A percentile compares a stretch with the other conserved stretches of the same genome.
phyloP scores from a whole-genome alignment of 164 flowering plant species.

The Macadamia integrifolia region DNA sequence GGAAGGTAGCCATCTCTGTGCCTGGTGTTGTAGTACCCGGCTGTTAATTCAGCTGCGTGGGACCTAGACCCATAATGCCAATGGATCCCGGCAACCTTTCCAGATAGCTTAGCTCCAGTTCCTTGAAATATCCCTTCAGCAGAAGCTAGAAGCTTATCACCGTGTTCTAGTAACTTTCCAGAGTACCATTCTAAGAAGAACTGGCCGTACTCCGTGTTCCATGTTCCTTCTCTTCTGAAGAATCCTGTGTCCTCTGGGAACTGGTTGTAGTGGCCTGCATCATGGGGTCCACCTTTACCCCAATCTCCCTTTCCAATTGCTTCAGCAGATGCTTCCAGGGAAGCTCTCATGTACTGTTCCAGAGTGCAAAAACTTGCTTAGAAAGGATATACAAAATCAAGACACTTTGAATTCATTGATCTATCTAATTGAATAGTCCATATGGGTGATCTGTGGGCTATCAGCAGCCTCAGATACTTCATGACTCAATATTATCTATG shows the following conservation, averaged over 20 bases:
- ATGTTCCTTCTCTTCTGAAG: slow-evolving; percentile 75
- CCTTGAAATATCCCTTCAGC: slow-evolving; percentile 66
- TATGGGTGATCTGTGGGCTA: too few species aligned
- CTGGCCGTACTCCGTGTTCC: slow-evolving; percentile 77
- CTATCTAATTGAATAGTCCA: too few species aligned
- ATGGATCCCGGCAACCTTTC: slow-evolving; percentile 88
- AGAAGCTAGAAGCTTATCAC: slow-evolving; percentile 55
- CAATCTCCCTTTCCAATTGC: slow-evolving; percentile 53
- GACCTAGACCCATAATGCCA: slow-evolving; percentile 87
- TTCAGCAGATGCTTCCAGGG: slow-evolving; percentile 70
- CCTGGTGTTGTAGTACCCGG: slow-evolving; percentile 88
- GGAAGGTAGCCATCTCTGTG: slow-evolving; percentile 70
- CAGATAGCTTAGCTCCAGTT: slow-evolving; percentile 74
- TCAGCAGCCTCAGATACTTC: too few species aligned
- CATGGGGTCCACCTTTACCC: slow-evolving; percentile 82
- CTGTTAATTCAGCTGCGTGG: slow-evolving; percentile 89
- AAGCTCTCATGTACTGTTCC: slow-evolving; percentile 84
- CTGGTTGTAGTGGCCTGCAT: slow-evolving; percentile 77
- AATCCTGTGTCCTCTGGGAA: slow-evolving; percentile 90
- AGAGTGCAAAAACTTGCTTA: neutral
- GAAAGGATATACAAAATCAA: slow-evolving; percentile 1
- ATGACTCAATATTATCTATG: too few species aligned
- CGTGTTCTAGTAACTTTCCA: slow-evolving; percentile 58
- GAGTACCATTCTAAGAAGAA: slow-evolving; percentile 90
- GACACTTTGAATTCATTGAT: too few species aligned